Evolutionary conservation across 805 yeast genomes (phyloP).

Genomic region (Metschnikowia continentalis): DNA sequence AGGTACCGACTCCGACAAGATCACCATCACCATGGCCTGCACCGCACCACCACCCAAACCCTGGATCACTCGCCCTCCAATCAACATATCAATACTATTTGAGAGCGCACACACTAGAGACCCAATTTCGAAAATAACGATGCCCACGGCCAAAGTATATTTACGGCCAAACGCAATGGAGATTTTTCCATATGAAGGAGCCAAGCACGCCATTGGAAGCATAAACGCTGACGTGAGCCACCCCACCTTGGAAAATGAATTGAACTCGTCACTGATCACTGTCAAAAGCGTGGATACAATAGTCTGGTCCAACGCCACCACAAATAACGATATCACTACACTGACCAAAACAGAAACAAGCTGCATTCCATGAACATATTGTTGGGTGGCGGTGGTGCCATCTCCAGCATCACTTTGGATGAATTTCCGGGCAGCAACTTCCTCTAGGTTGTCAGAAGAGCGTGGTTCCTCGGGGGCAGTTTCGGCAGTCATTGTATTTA

Average conservation of each 20-base stretch:
- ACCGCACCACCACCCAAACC: constrained; percentile 74
- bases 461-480: not conserved
- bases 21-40: constrained; percentile 52
- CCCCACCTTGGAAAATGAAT: constrained; percentile 48
- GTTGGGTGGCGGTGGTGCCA: constrained; percentile 36
- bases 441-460: not conserved
- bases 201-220: constrained; percentile 49
- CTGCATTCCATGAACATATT: constrained; percentile 27
- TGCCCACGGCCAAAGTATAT: constrained; percentile 42
- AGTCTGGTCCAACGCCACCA: constrained; percentile 56
- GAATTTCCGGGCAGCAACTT: constrained; percentile 4
- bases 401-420: constrained; percentile 39
- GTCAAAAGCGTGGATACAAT: constrained; percentile 51
- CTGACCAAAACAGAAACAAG: constrained; percentile 25
- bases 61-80: constrained; percentile 67
- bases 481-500: not conserved
- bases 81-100: constrained; percentile 51
- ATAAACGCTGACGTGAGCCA: constrained; percentile 58
- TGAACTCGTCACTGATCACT: constrained; percentile 46
- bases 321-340: constrained; percentile 29
- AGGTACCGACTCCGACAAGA: constrained; percentile 54
- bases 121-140: constrained; percentile 57
- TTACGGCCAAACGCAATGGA: constrained; percentile 58
- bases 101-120: constrained; percentile 57
- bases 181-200: constrained; percentile 55